Evolutionary conservation across 768 basidiomycete species (phyloP), one percentile per base, ranked within the genome.

Genomic region (Leccinum broughii): DNA sequence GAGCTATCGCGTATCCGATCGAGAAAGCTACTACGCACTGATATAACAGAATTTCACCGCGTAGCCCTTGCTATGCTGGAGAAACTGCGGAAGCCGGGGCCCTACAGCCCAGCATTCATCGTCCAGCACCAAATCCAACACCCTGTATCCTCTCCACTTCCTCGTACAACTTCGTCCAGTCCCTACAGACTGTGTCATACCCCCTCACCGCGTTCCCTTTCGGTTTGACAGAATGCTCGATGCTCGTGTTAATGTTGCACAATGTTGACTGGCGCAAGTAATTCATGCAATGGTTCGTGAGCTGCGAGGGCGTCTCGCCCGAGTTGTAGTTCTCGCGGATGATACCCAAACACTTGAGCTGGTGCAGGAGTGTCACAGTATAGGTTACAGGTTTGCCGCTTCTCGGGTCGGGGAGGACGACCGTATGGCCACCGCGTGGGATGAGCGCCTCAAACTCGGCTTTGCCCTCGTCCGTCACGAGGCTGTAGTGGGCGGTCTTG

Each of bases 361-460:
- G 62, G 44, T 63, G 61, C 13, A 63, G 44, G 6, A 63, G 61
- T 0, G 56, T 63, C 34, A 63, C 62, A 5, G 61, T 63, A 32
- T 62, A 63, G 0, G 61, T 63, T 50, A 58, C 50, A 2, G 62
- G 61, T 28, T 63, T 63, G 4, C 62, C 55, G n/a, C 4, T 63
- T 24, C 52, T 57, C 9, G 61, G 26, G 53, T 63, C 53, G 5
- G 62, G 62, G 3, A 63, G 39, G 39, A 58, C 49, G 20, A 63
- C 53, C 1, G 61, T 63, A 28, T 62, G 62, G 6, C 53, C 62
- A 1, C 56, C 61, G 15, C 4, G 32, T 3, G 62, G 62, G 28
- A 63, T 55, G 61, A 63, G 61, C 13, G 62, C 61, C n/a, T 63
- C 62, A 35, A 63, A 62, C 41, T 63, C 60, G 7, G 37, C 60